These are phyloP conservation scores for Mycena crocata DNA, from an alignment of 768 basidiomycete species.

Conservation along the genomic window DNA sequence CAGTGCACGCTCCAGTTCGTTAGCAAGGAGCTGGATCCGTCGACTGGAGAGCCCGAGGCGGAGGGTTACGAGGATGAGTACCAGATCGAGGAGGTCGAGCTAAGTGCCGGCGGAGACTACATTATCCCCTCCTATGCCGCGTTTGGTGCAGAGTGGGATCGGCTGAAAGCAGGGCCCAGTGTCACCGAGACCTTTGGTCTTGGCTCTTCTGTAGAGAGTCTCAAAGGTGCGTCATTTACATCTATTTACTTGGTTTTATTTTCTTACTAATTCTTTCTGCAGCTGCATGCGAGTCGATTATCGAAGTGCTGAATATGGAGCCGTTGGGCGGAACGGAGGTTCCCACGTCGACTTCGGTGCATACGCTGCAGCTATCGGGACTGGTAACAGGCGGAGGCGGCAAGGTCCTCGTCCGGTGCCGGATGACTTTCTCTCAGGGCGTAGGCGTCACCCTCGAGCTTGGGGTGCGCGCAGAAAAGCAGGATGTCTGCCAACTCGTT, in stretches of 20 bases:
- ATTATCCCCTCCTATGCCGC: conserved; percentile 95
- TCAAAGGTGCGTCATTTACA: conserved; percentile 77
- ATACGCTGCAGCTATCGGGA: conserved; percentile 94
- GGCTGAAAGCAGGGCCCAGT: conserved; percentile 79
- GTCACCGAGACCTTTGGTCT: conserved; percentile 95
- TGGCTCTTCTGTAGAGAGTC: conserved; percentile 84
- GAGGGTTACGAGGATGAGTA: conserved; percentile 99
- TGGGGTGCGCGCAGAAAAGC: conserved; percentile 90
- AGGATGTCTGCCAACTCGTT: conserved; percentile 87
- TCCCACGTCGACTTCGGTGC: conserved; percentile 86
- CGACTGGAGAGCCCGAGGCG: conserved; percentile 94
- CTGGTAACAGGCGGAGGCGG: conserved; percentile 92
- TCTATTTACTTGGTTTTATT: conserved; percentile 23
- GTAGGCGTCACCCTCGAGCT: conserved; percentile 95
- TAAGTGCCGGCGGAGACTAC: conserved; percentile 93
- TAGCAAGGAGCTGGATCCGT: conserved; percentile 97
- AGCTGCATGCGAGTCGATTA: conserved; percentile 97
- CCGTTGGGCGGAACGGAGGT: conserved; percentile 91
- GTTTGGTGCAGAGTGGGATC: conserved; percentile 96
- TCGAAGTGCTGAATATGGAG: conserved; percentile 98
- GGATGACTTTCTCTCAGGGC: conserved; percentile 94
- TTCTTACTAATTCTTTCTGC: conserved; percentile 34
- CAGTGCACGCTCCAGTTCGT: conserved; percentile 92
- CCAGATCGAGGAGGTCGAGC: conserved; percentile 94
- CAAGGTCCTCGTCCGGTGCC: conserved; percentile 93